Evolutionary conservation across 2,329 filamentous ascomycete species (phyloP).

Genomic region (Fusarium albosuccineum): DNA sequence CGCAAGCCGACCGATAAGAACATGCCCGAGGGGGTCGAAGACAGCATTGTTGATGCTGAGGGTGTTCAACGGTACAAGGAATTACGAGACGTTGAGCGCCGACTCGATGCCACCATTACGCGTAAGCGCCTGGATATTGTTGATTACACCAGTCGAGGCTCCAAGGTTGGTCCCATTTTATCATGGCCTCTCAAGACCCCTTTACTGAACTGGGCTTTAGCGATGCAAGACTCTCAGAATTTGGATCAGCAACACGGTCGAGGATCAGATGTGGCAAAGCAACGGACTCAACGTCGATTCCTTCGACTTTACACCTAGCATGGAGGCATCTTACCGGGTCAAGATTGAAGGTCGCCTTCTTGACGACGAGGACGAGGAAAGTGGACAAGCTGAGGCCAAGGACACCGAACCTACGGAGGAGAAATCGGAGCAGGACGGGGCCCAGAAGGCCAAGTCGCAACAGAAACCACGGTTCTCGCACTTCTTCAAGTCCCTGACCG

Average conservation of each 20-base stretch:
- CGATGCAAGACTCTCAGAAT: conserved; percentile 88
- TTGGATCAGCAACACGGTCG: conserved; percentile 94
- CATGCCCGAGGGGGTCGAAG: conserved; percentile 89
- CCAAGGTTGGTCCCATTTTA: conserved; percentile 66
- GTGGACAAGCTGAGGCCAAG: conserved; percentile 61
- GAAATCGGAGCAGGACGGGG: conserved; percentile 45
- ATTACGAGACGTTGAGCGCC: conserved; percentile 87
- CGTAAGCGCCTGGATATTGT: conserved; percentile 92
- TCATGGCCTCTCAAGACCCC: background rate
- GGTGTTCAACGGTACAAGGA: conserved; percentile 85
- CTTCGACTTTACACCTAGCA: conserved; percentile 84
- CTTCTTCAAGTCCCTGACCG: conserved; percentile 84
- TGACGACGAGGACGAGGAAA: conserved; percentile 74
- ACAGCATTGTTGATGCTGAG: conserved; percentile 81
- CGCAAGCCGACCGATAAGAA: conserved; percentile 95
- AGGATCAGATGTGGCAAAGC: conserved; percentile 94
- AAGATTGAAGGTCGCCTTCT: conserved; percentile 92
- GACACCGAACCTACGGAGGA: conserved; percentile 53
- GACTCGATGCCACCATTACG: conserved; percentile 92
- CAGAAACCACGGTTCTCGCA: conserved; percentile 75
- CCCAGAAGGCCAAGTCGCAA: conserved; percentile 52
- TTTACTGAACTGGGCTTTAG: conserved; percentile 53
- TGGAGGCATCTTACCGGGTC: conserved; percentile 85
- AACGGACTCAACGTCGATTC: conserved; percentile 76
- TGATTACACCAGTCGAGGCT: conserved; percentile 80